Evolutionary conservation across 805 yeast genomes (phyloP), one percentile per base, ranked within the genome.

Genomic region (Vanderwaltozyma verrucispora): DNA sequence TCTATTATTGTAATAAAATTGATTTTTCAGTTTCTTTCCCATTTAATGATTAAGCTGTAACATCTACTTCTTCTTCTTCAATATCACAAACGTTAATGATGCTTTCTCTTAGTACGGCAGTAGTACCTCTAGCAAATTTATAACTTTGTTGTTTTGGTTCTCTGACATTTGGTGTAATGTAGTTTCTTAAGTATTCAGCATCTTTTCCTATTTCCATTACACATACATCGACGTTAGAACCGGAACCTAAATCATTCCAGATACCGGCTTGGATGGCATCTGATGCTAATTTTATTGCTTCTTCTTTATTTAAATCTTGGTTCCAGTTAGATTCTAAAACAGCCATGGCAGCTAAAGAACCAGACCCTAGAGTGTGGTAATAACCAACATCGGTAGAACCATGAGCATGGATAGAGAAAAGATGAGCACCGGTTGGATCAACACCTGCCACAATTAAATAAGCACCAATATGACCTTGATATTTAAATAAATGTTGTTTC

Each of bases 231-330:
- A 92, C 97, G 56, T 92, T 92, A 21, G 98, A 92, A 59, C 98
- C 98, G 1, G 97, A 89, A 35, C 98, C 98, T 56, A 89, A 74
- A 70, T 92, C 98, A 63, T 92, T 92, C 95, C 96, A 92, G 54
- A 92, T 89, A 74, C 98, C 98, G 14, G 95, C 86, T 64, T 85
- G 84, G 54, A 92, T 92, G 19, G 97, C 97, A 48, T 84, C 87
- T 3, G 95, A 69, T 44, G 95, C 89, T 37, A 92, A 69, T 49
- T 75, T 77, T 66, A 87, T 77, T n/a, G 97, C 97, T 59, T 86
- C 95, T 33, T 87, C 95, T 58, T 69, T 81, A 17, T 78, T 71
- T 67, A 92, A 63, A 47, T 74, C 84, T 47, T 74, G 77, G 54
- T 72, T 76, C 94, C 95, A 92, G 46, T 78, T 71, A 29, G 89